phyloP scores from a whole-genome alignment of 140 eudicot species.

The Flaveria floridana region DNA sequence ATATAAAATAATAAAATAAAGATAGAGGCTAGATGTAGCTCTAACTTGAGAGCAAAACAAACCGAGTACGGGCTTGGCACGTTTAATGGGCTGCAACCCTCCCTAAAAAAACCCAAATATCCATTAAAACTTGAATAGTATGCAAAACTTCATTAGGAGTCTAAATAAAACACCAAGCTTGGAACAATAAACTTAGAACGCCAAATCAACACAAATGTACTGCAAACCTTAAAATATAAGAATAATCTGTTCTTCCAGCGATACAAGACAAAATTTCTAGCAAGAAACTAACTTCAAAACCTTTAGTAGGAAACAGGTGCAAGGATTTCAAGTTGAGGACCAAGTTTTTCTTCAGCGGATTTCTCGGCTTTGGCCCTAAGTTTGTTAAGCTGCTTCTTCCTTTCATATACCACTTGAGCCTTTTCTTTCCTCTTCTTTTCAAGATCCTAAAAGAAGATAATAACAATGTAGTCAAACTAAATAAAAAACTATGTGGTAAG shows the following conservation, averaged over 20 bases:
- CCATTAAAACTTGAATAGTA: too few relatives aligned
- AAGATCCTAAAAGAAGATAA: constrained; percentile 46
- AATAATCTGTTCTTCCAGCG: constrained; percentile 13
- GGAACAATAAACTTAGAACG: constrained; percentile 5
- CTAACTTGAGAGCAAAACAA: too few relatives aligned
- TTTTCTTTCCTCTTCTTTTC: constrained; percentile 75
- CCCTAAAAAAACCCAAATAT: too few relatives aligned
- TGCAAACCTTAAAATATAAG: constrained; percentile 31
- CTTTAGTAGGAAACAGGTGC: constrained; percentile 58
- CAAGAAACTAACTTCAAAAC: constrained; percentile 31
- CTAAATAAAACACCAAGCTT: background rate
- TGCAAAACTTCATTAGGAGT: background rate
- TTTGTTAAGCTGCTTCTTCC: constrained; percentile 63
- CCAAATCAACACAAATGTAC: constrained; percentile 24
- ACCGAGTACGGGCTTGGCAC: too few relatives aligned
- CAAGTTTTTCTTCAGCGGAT: constrained; percentile 60
- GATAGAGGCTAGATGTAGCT: too few relatives aligned
- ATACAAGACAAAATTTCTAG: constrained; percentile 27
- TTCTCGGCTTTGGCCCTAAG: constrained; percentile 60
- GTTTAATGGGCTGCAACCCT: too few relatives aligned
- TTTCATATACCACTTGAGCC: constrained; percentile 57
- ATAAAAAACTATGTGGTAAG: too few relatives aligned
- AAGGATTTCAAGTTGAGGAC: constrained; percentile 56
- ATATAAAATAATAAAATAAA: too few relatives aligned
- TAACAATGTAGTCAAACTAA: background rate